Evolutionary conservation across 2,329 filamentous ascomycete genomes (phyloP).

Genomic region (Aspergillus ustus): DNA sequence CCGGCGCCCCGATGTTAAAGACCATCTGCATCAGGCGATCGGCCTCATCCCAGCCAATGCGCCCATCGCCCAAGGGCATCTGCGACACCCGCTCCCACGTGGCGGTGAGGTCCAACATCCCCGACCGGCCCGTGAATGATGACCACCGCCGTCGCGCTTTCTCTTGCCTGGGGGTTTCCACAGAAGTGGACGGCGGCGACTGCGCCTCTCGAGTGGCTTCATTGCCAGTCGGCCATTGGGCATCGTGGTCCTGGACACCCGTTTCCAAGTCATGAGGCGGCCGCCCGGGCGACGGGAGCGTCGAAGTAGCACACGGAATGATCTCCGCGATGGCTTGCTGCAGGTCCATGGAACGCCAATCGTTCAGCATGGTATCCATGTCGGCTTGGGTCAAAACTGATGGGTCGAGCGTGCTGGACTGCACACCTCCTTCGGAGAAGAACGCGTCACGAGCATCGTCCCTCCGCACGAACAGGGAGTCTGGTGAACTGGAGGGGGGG

Average conservation of each 20-base stretch:
- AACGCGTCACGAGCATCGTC: too few species aligned
- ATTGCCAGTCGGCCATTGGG: too few species aligned
- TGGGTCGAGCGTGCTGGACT: background rate
- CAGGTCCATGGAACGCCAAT: background rate
- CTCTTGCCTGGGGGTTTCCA: background rate
- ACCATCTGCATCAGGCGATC: conserved; percentile 15
- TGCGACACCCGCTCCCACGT: conserved; percentile 10
- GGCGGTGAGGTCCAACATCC: background rate
- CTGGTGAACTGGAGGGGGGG: too few species aligned
- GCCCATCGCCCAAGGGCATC: background rate
- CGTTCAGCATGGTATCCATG: background rate
- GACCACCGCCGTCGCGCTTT: background rate
- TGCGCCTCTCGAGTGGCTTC: too few species aligned
- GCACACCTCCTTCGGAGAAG: too few species aligned
- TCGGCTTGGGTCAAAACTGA: background rate
- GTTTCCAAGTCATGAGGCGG: too few species aligned
- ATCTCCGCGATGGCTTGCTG: background rate
- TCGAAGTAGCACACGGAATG: background rate
- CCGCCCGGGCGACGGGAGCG: too few species aligned
- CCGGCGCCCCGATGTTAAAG: conserved; percentile 15
- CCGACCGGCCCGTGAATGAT: background rate
- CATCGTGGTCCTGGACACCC: too few species aligned
- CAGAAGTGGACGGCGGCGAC: background rate
- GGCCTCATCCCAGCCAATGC: conserved; percentile 10
- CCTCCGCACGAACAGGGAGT: too few species aligned